These are phyloP conservation scores for Tricholoma terreum DNA, from an alignment of 768 basidiomycete genomes.

Conservation along the genomic window DNA sequence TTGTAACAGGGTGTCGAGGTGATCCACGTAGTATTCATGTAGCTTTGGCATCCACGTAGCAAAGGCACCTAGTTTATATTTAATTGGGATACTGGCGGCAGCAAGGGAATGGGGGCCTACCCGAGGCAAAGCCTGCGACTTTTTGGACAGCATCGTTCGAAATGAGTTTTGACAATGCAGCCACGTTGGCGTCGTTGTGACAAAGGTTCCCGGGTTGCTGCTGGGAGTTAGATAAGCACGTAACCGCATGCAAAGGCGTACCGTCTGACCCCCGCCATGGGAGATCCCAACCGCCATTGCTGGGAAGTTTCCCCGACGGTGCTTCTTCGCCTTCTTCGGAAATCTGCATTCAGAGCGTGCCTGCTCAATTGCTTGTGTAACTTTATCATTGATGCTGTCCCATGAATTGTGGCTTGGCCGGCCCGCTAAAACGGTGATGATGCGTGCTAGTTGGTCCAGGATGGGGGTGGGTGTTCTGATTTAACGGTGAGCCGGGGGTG, in stretches of 20 bases:
- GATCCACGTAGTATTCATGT: constrained; percentile 7
- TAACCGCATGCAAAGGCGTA: neutral
- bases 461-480: constrained; percentile 3
- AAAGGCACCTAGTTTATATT: too few species aligned
- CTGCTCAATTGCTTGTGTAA: neutral
- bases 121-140: constrained; percentile 19
- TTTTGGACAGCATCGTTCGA: constrained; percentile 1
- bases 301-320: too few species aligned
- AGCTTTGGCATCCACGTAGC: too few species aligned
- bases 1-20: constrained; percentile 7
- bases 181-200: neutral
- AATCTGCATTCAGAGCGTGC: constrained; percentile 3
- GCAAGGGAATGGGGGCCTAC: constrained; percentile 5
- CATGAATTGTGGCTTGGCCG: too few species aligned
- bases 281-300: too few species aligned
- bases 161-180: neutral
- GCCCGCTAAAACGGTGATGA: constrained; percentile 9
- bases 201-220: constrained; percentile 8
- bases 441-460: constrained; percentile 4
- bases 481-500: neutral
- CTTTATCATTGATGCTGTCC: neutral
- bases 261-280: too few species aligned
- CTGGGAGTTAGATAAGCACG: neutral
- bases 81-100: neutral
- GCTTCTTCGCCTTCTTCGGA: too few species aligned